Percentiles rank a stretch among this genome's conserved stretches.
phyloP scores from a whole-genome alignment of 768 basidiomycete genomes.

The Trametes maxima region DNA sequence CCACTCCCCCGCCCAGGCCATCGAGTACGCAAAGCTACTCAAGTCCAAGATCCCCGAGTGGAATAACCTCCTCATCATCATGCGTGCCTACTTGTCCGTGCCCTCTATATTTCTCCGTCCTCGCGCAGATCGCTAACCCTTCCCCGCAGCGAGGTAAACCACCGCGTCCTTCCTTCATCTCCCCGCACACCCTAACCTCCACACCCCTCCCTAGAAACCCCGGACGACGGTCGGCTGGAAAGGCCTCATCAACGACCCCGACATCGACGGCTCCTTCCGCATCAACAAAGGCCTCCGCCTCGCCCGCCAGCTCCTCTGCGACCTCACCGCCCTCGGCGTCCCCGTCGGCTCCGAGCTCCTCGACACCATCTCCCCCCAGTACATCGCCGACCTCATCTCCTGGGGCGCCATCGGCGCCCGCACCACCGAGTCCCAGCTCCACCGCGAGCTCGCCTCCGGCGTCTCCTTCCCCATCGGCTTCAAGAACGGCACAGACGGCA shows the following conservation, averaged over 20 bases:
- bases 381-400: slow-evolving; percentile 78
- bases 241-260: slow-evolving; percentile 92
- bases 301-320: slow-evolving; percentile 86
- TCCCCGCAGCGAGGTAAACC: slow-evolving; percentile 41
- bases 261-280: slow-evolving; percentile 91
- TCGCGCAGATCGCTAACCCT: slow-evolving; percentile 30
- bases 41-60: slow-evolving; percentile 66
- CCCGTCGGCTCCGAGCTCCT: slow-evolving; percentile 95
- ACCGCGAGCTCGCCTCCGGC: slow-evolving; percentile 94
- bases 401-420: slow-evolving; percentile 98
- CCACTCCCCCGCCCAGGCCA: slow-evolving; percentile 83
- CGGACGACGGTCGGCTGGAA: slow-evolving; percentile 98
- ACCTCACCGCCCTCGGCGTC: slow-evolving; percentile 86
- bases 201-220: slow-evolving; percentile 65
- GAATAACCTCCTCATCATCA: slow-evolving; percentile 85
- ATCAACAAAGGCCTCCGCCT: slow-evolving; percentile 96
- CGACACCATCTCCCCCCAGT: slow-evolving; percentile 84
- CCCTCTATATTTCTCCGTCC: slow-evolving; percentile 11
- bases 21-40: slow-evolving; percentile 78
- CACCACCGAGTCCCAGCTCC: slow-evolving; percentile 96
- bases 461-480: slow-evolving; percentile 98
- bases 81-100: slow-evolving; percentile 97
- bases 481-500: slow-evolving; percentile 99
- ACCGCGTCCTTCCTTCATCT: neutral
- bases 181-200: neutral